Conservation (phyloP, 1,139 yeast species). For the Candida gigantensis region DNA sequence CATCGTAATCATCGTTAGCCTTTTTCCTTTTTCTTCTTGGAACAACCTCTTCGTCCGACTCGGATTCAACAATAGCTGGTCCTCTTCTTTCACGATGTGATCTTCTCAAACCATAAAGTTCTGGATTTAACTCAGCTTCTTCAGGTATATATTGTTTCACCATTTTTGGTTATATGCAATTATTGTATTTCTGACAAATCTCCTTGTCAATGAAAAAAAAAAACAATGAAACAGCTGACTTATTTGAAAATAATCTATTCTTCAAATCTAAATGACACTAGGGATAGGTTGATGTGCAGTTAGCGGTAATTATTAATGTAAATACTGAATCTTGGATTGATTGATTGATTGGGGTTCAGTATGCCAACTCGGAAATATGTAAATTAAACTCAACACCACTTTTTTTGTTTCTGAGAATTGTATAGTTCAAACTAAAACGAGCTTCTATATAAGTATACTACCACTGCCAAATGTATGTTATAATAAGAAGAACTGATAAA, state of each 20-base stretch:
- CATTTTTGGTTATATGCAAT: constrained; percentile 6
- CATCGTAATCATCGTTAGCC: constrained; percentile 27
- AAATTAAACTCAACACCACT: no score
- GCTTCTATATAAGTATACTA: no score
- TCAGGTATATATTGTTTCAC: constrained; percentile 25
- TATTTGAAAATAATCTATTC: background rate
- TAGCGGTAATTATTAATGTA: background rate
- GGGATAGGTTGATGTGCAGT: background rate
- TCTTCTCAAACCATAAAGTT: constrained; percentile 87
- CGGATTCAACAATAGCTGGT: constrained; percentile 43
- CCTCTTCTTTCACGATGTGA: constrained; percentile 68
- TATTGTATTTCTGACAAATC: background rate
- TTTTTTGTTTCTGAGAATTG: no score
- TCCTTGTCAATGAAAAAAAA: background rate
- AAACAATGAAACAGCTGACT: no score
- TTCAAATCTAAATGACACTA: background rate
- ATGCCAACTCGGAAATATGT: no score
- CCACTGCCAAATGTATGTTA: no score
- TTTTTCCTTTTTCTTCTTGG: constrained; percentile 18
- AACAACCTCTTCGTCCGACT: constrained; percentile 27
- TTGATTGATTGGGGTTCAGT: background rate
- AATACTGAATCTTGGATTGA: background rate
- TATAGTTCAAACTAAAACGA: no score
- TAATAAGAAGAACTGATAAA: no score
- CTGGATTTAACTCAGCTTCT: constrained; percentile 68